phyloP scores from a whole-genome alignment of 1,284 basidiomycete species.

The Tilletia indica region DNA sequence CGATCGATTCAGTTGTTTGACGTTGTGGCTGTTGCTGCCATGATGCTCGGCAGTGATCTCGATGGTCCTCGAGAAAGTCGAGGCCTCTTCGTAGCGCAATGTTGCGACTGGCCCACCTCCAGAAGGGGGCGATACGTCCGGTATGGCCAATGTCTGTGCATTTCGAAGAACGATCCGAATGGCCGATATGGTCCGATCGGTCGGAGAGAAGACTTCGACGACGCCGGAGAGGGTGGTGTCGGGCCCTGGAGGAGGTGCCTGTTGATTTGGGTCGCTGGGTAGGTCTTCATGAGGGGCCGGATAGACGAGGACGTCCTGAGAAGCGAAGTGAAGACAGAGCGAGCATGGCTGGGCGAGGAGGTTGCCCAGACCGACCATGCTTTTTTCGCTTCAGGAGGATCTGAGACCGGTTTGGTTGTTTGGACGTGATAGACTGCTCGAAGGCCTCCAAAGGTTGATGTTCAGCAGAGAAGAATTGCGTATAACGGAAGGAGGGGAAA shows the following conservation, averaged over 20 bases:
- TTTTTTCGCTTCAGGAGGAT: too few species aligned
- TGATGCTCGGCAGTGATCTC: constrained; percentile 32
- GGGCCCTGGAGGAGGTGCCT: constrained; percentile 26
- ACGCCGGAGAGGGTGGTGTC: constrained; percentile 53
- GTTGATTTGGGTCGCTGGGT: constrained; percentile 22
- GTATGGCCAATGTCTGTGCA: constrained; percentile 48
- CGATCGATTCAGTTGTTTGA: constrained; percentile 31
- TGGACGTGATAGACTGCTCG: too few species aligned
- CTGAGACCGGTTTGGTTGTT: too few species aligned
- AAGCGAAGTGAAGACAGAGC: constrained; percentile 47
- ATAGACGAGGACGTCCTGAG: constrained; percentile 50
- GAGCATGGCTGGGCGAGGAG: constrained; percentile 49
- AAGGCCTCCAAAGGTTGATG: too few species aligned
- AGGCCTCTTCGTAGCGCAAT: constrained; percentile 50
- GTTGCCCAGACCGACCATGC: constrained; percentile 15
- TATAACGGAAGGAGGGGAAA: too few species aligned
- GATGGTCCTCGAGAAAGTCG: constrained; percentile 48
- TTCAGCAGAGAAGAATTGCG: too few species aligned
- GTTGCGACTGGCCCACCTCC: constrained; percentile 6
- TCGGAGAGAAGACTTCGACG: constrained; percentile 50
- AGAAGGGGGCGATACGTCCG: constrained; percentile 27
- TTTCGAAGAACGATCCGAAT: constrained; percentile 42
- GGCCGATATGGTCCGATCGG: constrained; percentile 45
- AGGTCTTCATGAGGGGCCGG: constrained; percentile 37
- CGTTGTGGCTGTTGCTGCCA: background rate